phyloP scores from a whole-genome alignment of 208 protist genomes.

The Trypanosoma cruzi region DNA sequence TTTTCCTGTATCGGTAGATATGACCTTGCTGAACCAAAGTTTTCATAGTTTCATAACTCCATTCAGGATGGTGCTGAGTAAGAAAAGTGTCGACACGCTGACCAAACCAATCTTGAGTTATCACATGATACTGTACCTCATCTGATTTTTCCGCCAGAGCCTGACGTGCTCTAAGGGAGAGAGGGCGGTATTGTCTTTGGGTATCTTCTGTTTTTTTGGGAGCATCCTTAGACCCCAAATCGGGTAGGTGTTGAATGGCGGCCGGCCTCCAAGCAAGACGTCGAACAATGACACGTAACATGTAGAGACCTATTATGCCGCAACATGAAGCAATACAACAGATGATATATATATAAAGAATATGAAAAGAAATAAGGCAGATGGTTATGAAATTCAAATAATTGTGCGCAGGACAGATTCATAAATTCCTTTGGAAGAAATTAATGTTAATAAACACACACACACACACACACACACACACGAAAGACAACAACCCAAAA shows the following conservation, averaged over 20 bases:
- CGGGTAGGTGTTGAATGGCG: slow-evolving; percentile 45
- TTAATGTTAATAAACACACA: neutral
- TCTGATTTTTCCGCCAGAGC: slow-evolving; percentile 50
- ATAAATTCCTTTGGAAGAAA: neutral
- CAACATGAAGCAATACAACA: neutral
- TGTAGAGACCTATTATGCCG: slow-evolving; percentile 1
- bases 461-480: slow-evolving; percentile 10
- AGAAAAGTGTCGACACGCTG: slow-evolving; percentile 88
- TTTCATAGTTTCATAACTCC: slow-evolving; percentile 82
- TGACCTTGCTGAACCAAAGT: slow-evolving; percentile 84
- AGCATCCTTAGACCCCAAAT: slow-evolving; percentile 25
- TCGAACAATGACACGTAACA: slow-evolving; percentile 23
- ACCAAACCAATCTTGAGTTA: slow-evolving; percentile 89
- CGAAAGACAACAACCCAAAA: neutral
- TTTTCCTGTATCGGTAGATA: slow-evolving; percentile 89
- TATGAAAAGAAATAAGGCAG: slow-evolving; percentile 12
- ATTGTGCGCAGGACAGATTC: neutral
- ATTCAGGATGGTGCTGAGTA: slow-evolving; percentile 83
- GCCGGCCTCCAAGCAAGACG: slow-evolving; percentile 40
- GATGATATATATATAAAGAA: neutral
- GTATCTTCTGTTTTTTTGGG: slow-evolving; percentile 45
- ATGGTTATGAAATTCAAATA: neutral
- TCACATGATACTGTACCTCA: slow-evolving; percentile 82
- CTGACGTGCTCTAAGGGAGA: slow-evolving; percentile 78
- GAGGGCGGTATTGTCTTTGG: slow-evolving; percentile 52